Conservation (phyloP, 331 rosid species). For the Pyracantha coccinea region DNA sequence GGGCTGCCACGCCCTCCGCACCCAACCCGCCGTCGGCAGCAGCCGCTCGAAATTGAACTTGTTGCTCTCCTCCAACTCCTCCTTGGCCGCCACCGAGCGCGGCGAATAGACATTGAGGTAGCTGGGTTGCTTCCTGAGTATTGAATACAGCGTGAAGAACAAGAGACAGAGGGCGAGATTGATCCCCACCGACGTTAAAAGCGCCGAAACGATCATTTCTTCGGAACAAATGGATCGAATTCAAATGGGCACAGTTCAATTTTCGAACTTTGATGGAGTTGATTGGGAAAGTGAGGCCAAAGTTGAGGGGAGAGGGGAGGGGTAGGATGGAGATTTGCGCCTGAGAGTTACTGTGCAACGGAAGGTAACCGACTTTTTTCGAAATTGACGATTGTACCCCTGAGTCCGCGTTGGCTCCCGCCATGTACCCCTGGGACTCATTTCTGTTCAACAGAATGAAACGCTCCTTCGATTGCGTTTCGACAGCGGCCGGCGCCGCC, state of each 20-base stretch:
- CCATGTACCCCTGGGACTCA: too few relatives aligned
- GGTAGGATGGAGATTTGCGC: too few relatives aligned
- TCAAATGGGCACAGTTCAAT: background rate
- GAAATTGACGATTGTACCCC: too few relatives aligned
- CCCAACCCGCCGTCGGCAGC: constrained; percentile 75
- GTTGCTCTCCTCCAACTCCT: constrained; percentile 22
- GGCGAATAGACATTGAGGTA: constrained; percentile 56
- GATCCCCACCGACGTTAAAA: constrained; percentile 75
- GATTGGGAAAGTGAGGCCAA: too few relatives aligned
- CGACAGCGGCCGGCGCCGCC: background rate
- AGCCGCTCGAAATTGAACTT: constrained; percentile 59
- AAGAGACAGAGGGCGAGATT: constrained; percentile 69
- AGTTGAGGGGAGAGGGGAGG: too few relatives aligned
- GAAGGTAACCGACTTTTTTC: too few relatives aligned
- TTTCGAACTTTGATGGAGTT: background rate
- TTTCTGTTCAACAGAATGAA: background rate
- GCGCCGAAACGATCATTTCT: constrained; percentile 67
- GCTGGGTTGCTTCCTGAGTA: constrained; percentile 67
- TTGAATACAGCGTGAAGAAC: constrained; percentile 66
- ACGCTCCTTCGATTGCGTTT: background rate
- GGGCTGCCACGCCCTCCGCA: constrained; percentile 62
- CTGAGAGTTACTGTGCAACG: too few relatives aligned
- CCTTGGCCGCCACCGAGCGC: constrained; percentile 47
- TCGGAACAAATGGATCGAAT: background rate
- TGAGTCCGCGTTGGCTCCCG: too few relatives aligned